Evolutionary conservation across 2,329 filamentous ascomycete species (phyloP), one percentile per base, ranked within the genome.

Genomic region (Arthroderma sp.): DNA sequence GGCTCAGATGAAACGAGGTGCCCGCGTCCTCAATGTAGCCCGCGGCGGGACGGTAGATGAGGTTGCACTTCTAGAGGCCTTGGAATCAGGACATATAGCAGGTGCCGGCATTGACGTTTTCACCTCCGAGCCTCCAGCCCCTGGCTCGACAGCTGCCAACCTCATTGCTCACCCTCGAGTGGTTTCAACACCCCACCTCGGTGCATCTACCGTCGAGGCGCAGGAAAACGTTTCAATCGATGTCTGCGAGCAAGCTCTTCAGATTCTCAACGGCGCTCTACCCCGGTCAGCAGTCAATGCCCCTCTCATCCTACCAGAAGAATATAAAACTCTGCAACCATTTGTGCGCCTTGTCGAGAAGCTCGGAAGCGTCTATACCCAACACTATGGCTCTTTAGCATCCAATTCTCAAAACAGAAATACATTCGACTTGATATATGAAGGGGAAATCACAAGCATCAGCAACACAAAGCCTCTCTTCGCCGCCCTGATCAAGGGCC

Each of bases 211-310:
- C 0, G 73, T 83, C 31, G 85, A 91, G 69, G 85, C 85, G 0
- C 84, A 91, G 60, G 83, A 89, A 56, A 88, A 87, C 49, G 84
- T 88, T 3, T 84, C 81, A 1, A 75, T 88, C 50, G 85, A 89
- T 53, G 85, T 89, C 6, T 89, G 84, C 61, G 80, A 81, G 31
- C 84, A 91, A 62, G 82, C 88, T 8, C 71, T 83, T 0, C 74
- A 80, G 47, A 85, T 89, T 36, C 68, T 91, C 2, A 69, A 71
- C 0, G 84, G 84, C 3, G 80, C 81, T 0, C 69, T 88, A 1
- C 84, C 85, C 0, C 83, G 82, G 1, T 78, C 74, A 15, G 83
- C 84, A 4, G 84, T 89, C 57, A 89, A 91, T 51, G 84, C 83
- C 0, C 84, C 85, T 4, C 73, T 89, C 44, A 89, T 89, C 49